phyloP scores from a whole-genome alignment of 257 asterid genomes.

The Rauvolfia tetraphylla region DNA sequence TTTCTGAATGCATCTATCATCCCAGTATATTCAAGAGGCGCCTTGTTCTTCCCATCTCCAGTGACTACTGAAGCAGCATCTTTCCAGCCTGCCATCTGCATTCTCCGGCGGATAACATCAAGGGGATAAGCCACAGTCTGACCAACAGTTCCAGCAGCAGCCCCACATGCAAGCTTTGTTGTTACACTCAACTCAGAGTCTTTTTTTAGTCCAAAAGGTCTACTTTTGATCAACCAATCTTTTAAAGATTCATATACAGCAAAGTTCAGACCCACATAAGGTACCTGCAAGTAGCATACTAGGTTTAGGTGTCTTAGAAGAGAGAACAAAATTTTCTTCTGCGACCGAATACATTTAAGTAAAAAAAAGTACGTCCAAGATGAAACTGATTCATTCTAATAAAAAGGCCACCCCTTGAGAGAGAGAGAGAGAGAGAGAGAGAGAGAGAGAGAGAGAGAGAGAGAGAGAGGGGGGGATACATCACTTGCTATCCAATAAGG shows the following conservation, averaged over 20 bases:
- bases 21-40: conserved; percentile 65
- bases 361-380: neutral
- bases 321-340: neutral
- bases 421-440: no score
- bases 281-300: conserved; percentile 47
- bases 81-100: conserved; percentile 98
- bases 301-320: neutral
- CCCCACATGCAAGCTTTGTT: conserved; percentile 88
- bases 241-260: conserved; percentile 91
- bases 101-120: conserved; percentile 88
- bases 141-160: conserved; percentile 90
- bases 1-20: conserved; percentile 90
- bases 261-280: conserved; percentile 93
- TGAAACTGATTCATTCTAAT: neutral
- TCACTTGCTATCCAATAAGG: neutral
- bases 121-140: conserved; percentile 96
- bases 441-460: no score
- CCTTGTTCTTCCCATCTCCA: conserved; percentile 73
- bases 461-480: neutral
- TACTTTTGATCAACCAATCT: conserved; percentile 68
- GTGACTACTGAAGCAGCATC: conserved; percentile 65
- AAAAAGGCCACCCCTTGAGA: neutral
- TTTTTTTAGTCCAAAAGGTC: conserved; percentile 57
- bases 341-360: neutral
- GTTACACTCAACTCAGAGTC: conserved; percentile 70